Base-by-base conservation (phyloP, 2,329 filamentous ascomycete genomes). In the Pleomassaria siparia region DNA sequence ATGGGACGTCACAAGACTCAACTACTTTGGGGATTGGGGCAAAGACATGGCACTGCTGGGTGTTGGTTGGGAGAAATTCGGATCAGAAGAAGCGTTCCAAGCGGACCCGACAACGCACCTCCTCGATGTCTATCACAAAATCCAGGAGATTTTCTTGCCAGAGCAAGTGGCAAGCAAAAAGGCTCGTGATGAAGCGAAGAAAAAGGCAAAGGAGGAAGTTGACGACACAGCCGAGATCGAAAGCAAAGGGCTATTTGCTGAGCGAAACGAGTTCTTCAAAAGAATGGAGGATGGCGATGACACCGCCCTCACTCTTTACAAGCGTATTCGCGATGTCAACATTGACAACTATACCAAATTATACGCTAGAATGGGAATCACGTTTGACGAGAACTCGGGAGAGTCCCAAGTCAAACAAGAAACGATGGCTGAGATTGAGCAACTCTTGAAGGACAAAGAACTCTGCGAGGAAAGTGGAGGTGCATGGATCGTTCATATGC, bases 381-480 rank as follows among this genome's bases (percentile, higher is more conserved):
- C 76, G 49, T 90, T 88, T 58, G 85, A 89, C 62, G 79, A 85
- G 24, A 82, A 86, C 69, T 85, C 84, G 44, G 88, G 88, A 43
- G 88, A 92, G 72, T 89, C 85, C 40, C 83, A 88, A 66, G 86
- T 91, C 2, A 77, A 78, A 1, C 80, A 85, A 63, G 79, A 81
- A 12, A 79, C 80, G 30, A 90, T 91, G 84, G 78, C 81, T 37
- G 75, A 78, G 47, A 77, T 85, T 0, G 83, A 83, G 25, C 74
- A 81, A 58, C 74, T 80, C 54, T 77, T 91, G 70, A 78, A 79
- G 48, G 81, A 86, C 15, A 85, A 81, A 68, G 77, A 78, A 0
- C 77, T 91, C 25, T 82, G 82, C 2, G 81, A 87, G 61, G 83
- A 88, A 65, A 84, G 85, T 21, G 79, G 87, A n/a, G 86, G 87